Evolutionary conservation across 768 basidiomycete species (phyloP), one percentile per base, ranked within the genome.

Genomic region (Pulveroboletus ravenelii): DNA sequence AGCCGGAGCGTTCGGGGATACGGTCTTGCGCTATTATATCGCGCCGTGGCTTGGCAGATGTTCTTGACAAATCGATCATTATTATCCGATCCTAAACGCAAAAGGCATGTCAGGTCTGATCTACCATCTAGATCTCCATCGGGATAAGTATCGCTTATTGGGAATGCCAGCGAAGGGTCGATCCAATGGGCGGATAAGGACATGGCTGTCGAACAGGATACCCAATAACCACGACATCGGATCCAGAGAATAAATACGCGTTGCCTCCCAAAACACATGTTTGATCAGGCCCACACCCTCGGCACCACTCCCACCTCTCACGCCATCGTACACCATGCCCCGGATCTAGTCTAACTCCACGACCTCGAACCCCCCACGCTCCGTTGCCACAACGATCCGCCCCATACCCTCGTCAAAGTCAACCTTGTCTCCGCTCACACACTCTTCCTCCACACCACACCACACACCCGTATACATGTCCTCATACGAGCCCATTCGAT

Each of bases 391-490:
- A 31, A 66, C 66, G 14, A 68, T 51, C 17, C 66, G 62, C 20
- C 66, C 66, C 55, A 64, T 66, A 3, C 64, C 62, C 45, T 66
- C 64, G 17, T 66, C 64, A 30, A 66, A 66, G 38, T 66, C 64
- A 40, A 68, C 57, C 42, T 41, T 56, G 45, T 66, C 62, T 10
- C 50, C 55, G 17, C 38, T 31, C 27, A 7, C 12, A 1, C 25
- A 12, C 5, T 25, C 41, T 48, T 45, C 27, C 10, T 38, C 37
- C 8, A 5, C 31, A 23, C 20, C 41, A 35, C 27, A 48, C 18
- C 47, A 20, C 31, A 34, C 42, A 9, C 23, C 4, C 25, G 7
- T 36, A 15, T 54, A 32, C 34, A 9, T 13, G 5, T 34, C 23
- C 40, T 17, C 32, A 5, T 30, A 27, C 34, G 14, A 5, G 18